phyloP scores from a whole-genome alignment of 768 basidiomycete genomes.

The Crepidotus variabilis region DNA sequence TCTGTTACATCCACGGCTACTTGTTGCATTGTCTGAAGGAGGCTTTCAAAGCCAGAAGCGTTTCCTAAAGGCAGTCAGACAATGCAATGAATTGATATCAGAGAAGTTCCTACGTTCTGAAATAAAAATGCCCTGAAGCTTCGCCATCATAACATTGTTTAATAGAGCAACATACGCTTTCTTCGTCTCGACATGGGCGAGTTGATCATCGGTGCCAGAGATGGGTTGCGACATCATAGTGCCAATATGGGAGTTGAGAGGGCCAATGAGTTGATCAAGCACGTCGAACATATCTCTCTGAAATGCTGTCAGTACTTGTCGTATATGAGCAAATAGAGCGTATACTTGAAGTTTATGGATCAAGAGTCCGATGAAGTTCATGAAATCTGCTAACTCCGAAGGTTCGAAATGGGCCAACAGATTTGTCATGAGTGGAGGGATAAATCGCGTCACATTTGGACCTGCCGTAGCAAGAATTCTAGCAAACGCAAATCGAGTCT shows the following conservation, averaged over 20 bases:
- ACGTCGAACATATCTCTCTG: slow-evolving; percentile 86
- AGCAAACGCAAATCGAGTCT: slow-evolving; percentile 94
- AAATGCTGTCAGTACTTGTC: slow-evolving; percentile 2
- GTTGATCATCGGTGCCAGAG: slow-evolving; percentile 82
- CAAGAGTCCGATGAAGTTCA: slow-evolving; percentile 89
- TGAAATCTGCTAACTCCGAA: slow-evolving; percentile 89
- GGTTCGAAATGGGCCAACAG: slow-evolving; percentile 92
- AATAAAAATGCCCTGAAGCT: slow-evolving; percentile 79
- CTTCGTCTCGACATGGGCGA: slow-evolving; percentile 77
- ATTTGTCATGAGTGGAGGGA: slow-evolving; percentile 85
- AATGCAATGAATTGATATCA: not conserved
- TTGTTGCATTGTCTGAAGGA: slow-evolving; percentile 71
- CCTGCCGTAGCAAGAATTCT: slow-evolving; percentile 90
- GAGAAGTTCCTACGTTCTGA: slow-evolving; percentile 66
- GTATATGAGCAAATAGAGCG: slow-evolving; percentile 7
- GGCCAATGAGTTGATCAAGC: slow-evolving; percentile 85
- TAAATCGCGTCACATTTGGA: slow-evolving; percentile 78
- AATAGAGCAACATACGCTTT: slow-evolving; percentile 85
- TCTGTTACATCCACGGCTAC: slow-evolving; percentile 78
- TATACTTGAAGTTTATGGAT: slow-evolving; percentile 88
- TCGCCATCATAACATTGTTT: slow-evolving; percentile 76
- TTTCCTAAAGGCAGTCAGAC: slow-evolving; percentile 26
- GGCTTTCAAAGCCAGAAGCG: slow-evolving; percentile 60
- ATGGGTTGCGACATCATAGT: slow-evolving; percentile 76
- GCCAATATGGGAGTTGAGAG: slow-evolving; percentile 80